phyloP scores from a whole-genome alignment of 2,329 filamentous ascomycete species.

The Neopestalotiopsis rosae region DNA sequence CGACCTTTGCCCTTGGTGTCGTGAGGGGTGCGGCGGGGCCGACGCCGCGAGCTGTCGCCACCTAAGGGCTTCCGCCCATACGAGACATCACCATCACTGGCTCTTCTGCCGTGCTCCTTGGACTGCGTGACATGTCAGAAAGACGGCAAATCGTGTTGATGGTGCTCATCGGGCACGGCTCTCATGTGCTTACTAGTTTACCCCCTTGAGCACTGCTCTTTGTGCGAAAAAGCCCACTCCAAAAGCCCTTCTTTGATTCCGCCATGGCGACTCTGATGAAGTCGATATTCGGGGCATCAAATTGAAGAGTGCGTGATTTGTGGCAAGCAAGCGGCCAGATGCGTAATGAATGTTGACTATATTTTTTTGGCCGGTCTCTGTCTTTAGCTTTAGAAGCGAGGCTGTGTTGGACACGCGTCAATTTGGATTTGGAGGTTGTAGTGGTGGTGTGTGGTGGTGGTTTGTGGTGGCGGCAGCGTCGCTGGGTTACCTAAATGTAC shows the following conservation, averaged over 20 bases:
- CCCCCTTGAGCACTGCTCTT: slow-evolving; percentile 12
- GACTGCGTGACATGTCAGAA: slow-evolving; percentile 29
- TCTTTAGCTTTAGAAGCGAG: slow-evolving; percentile 7
- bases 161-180: neutral
- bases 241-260: slow-evolving; percentile 19
- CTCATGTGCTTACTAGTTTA: slow-evolving; percentile 2
- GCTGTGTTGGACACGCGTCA: slow-evolving; percentile 18
- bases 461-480: neutral
- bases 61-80: slow-evolving; percentile 28
- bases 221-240: slow-evolving; percentile 15
- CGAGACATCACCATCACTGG: slow-evolving; percentile 40
- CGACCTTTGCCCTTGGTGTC: slow-evolving; percentile 45
- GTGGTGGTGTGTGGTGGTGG: neutral
- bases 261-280: neutral
- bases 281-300: slow-evolving; percentile 1
- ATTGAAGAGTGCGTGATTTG: neutral
- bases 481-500: neutral
- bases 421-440: neutral
- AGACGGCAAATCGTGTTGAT: neutral
- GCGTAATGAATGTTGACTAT: neutral
- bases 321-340: neutral
- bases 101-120: slow-evolving; percentile 36
- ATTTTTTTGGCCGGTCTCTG: neutral
- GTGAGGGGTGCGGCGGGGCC: slow-evolving; percentile 46
- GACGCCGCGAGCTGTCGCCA: slow-evolving; percentile 43